Evolutionary conservation across 306 rosid species (phyloP), one percentile per base, ranked within the genome.

Genomic region (Castanea sativa): DNA sequence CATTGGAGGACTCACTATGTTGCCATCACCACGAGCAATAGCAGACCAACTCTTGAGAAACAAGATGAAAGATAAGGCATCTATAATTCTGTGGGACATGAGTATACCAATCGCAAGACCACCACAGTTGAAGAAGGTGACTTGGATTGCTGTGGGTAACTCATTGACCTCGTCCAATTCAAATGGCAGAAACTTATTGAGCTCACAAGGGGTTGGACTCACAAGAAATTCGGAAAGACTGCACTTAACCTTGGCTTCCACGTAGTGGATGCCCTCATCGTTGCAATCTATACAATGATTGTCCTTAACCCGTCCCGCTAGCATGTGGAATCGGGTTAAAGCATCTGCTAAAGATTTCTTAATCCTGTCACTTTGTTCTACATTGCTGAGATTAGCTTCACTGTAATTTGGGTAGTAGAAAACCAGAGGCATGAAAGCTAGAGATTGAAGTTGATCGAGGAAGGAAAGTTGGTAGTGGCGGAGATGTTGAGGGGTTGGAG

Each of bases 71-170:
- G 87, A 52, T 38, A 64, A 53, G 11, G 78, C 84, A 58, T 84
- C 84, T 3, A 51, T 78, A 3, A 84, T n/a, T 49, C 71, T 80
- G 78, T 84, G 87, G 30, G 82, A 80, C 55, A 84, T 27, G 57
- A 75, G 38, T 27, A 84, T 11, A 15, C 79, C 68, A 3, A 84
- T 41, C 0, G 67, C 60, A 63, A 84, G 56, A 20, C 87, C 84
- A 14, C 61, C 84, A 20, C 87, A 84, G n/a, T 41, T 49, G n/a
- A 84, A 84, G n/a, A 63, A 61, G 27, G 65, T 84, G 27, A 38
- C 76, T 67, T 76, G 80, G 67, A 76, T 53, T 4, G 73, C 74
- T 14, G 80, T 19, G 19, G 79, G 58, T 35, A 70, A 68, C 55
- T 75, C 78, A 11, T 35, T 59, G 0, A 45, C 63, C 0, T 60